These are phyloP conservation scores for Hibiscus syriacus DNA, from an alignment of 345 rosid species.

Conservation along the genomic window DNA sequence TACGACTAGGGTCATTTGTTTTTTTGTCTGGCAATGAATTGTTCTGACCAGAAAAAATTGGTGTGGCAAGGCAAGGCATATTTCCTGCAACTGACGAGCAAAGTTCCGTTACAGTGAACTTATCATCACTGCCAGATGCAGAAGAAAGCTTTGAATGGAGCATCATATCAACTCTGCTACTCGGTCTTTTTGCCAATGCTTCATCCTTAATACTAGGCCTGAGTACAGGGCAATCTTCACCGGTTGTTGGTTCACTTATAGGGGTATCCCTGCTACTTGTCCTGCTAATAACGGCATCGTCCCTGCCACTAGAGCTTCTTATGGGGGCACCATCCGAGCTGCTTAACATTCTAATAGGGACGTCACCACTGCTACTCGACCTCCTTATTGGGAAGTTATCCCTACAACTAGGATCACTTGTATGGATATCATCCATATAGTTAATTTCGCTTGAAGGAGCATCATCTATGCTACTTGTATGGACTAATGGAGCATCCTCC, in stretches of 20 bases:
- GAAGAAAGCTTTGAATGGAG: background rate
- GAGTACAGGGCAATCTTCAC: background rate
- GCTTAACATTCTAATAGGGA: too few species aligned
- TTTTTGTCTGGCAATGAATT: background rate
- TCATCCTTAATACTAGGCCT: background rate
- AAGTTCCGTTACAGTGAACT: background rate
- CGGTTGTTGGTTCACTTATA: too few species aligned
- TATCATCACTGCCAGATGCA: background rate
- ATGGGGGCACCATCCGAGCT: conserved; percentile 11
- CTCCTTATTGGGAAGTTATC: conserved; percentile 12
- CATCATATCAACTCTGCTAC: background rate
- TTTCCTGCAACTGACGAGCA: background rate
- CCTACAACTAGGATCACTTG: conserved; percentile 13
- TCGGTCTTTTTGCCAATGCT: background rate
- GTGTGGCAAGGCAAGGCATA: background rate
- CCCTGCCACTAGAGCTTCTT: conserved; percentile 9
- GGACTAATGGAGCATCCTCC: background rate
- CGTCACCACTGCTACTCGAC: conserved; percentile 13
- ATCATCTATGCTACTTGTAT: background rate
- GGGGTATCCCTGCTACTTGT: too few species aligned
- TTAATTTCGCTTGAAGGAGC: background rate
- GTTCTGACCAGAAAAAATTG: background rate
- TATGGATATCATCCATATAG: background rate
- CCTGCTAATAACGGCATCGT: conserved; percentile 13
- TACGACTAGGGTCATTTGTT: background rate